phyloP scores from a whole-genome alignment of 352 stramenopile species.

The Phytophthora pini region DNA sequence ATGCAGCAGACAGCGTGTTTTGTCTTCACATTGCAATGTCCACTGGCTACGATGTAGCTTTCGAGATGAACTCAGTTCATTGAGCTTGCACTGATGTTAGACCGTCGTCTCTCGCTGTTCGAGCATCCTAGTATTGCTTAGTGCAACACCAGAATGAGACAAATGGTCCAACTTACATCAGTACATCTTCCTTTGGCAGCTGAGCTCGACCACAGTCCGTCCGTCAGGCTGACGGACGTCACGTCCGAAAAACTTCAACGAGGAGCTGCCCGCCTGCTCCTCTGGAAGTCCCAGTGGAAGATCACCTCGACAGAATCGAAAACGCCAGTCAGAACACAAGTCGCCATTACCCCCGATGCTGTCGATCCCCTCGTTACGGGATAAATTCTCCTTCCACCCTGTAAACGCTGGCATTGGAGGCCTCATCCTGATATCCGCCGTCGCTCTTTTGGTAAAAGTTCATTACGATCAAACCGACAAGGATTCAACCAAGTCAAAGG shows the following conservation, averaged over 20 bases:
- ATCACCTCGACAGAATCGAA: conserved; percentile 1
- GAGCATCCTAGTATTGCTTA: conserved; percentile 3
- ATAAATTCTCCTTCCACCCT: conserved; percentile 2
- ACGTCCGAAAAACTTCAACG: conserved; percentile 4
- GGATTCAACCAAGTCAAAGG: conserved; percentile 9
- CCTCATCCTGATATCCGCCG: not conserved
- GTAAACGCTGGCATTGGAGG: not conserved
- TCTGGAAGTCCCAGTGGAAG: too few relatives aligned
- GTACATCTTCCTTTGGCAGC: not conserved
- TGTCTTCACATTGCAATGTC: too few relatives aligned
- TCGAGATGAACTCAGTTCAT: too few relatives aligned
- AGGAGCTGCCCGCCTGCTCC: not conserved
- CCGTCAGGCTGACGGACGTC: not conserved
- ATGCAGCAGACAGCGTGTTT: too few relatives aligned
- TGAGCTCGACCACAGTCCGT: conserved; percentile 1
- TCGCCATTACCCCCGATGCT: not conserved
- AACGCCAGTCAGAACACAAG: not conserved
- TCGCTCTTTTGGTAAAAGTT: not conserved
- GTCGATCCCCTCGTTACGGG: conserved; percentile 2
- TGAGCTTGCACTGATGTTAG: too few relatives aligned
- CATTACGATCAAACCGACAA: not conserved
- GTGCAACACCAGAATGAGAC: conserved; percentile 10
- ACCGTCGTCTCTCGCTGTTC: too few relatives aligned
- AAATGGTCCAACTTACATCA: not conserved
- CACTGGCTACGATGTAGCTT: too few relatives aligned